phyloP scores from a whole-genome alignment of 768 basidiomycete genomes.

The Auricularia cornea region DNA sequence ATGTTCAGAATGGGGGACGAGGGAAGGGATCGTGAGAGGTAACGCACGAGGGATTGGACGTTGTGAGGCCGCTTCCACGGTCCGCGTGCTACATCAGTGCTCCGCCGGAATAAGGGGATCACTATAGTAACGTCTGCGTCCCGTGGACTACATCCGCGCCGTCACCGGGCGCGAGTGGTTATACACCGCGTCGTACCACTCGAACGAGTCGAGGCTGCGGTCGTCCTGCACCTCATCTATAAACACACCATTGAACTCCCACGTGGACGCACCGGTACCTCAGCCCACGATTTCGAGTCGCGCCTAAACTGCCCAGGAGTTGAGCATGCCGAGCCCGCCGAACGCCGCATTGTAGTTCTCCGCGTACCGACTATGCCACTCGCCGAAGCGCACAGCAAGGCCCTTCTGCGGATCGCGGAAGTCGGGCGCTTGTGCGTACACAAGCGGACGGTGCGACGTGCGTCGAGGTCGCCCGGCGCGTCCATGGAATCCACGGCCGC shows the following conservation, averaged over 20 bases:
- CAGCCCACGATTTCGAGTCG: slow-evolving; percentile 78
- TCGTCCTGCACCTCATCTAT: slow-evolving; percentile 34
- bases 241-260: neutral
- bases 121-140: too few species aligned
- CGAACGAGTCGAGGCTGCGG: slow-evolving; percentile 63
- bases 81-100: slow-evolving; percentile 82
- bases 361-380: slow-evolving; percentile 67
- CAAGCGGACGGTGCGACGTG: slow-evolving; percentile 50
- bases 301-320: slow-evolving; percentile 94
- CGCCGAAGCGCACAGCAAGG: slow-evolving; percentile 49
- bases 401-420: slow-evolving; percentile 75
- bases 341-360: slow-evolving; percentile 86
- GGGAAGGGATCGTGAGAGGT: slow-evolving; percentile 17
- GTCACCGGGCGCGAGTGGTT: slow-evolving; percentile 67
- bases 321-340: slow-evolving; percentile 79
- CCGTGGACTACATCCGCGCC: too few species aligned
- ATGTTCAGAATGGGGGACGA: slow-evolving; percentile 1
- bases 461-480: slow-evolving; percentile 48
- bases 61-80: slow-evolving; percentile 55
- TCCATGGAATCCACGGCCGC: slow-evolving; percentile 53
- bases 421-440: slow-evolving; percentile 77
- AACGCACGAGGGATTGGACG: slow-evolving; percentile 32
- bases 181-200: slow-evolving; percentile 75
- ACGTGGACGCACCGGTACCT: slow-evolving; percentile 60
- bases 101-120: too few species aligned